Conservation (phyloP, 2,329 filamentous ascomycete genomes). For the Beauveria scarabaeidicola region DNA sequence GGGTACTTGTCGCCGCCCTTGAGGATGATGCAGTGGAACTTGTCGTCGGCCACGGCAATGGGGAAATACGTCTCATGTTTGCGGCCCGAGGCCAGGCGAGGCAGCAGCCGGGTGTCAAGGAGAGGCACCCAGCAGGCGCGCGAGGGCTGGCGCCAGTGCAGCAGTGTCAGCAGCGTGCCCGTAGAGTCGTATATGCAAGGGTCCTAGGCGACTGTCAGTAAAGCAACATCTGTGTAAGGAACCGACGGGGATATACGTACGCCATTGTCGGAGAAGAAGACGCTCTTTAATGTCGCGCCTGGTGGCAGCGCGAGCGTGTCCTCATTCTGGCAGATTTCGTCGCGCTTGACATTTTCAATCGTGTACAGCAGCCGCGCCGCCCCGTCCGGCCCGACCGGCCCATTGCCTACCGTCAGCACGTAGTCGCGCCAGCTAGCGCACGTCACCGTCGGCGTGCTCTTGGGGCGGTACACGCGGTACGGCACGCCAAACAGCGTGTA, state of each 20-base stretch:
- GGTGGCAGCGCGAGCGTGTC: constrained; percentile 80
- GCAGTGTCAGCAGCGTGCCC: constrained; percentile 75
- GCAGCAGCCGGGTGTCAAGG: constrained; percentile 76
- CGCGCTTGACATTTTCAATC: constrained; percentile 88
- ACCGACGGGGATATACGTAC: constrained; percentile 38
- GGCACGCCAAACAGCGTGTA: constrained; percentile 91
- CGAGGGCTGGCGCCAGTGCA: constrained; percentile 82
- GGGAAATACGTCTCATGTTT: constrained; percentile 93
- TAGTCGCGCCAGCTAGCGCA: constrained; percentile 95
- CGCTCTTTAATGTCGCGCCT: constrained; percentile 63
- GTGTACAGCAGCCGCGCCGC: constrained; percentile 74
- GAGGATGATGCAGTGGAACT: constrained; percentile 97
- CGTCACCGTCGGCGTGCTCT: constrained; percentile 80
- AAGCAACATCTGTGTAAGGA: neutral
- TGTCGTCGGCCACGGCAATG: constrained; percentile 81
- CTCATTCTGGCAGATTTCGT: constrained; percentile 90
- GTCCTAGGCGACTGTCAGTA: constrained; percentile 44
- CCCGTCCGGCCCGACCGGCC: constrained; percentile 71
- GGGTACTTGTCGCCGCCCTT: constrained; percentile 91
- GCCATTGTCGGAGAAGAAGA: constrained; percentile 90
- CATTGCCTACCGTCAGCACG: constrained; percentile 92
- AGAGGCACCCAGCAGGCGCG: constrained; percentile 88
- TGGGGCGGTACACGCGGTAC: constrained; percentile 81
- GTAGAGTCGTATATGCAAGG: constrained; percentile 94
- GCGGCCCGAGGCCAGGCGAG: constrained; percentile 72